These are phyloP conservation scores for Lactarius psammicola DNA, from an alignment of 768 basidiomycete genomes.

Conservation along the genomic window DNA sequence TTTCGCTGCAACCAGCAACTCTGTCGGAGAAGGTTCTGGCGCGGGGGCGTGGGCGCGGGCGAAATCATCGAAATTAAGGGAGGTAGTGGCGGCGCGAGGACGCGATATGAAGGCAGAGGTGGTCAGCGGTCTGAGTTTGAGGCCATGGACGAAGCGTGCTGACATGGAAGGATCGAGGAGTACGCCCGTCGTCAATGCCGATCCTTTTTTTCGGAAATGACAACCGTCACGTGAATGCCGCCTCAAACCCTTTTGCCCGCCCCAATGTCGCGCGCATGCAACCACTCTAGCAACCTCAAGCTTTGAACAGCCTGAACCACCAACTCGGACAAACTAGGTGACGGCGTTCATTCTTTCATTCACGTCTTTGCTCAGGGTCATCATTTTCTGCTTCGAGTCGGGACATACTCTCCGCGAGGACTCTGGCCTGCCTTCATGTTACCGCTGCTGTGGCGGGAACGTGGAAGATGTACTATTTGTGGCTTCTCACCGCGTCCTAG, in stretches of 20 bases:
- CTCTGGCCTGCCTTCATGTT: constrained; percentile 7
- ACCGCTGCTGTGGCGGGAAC: not conserved
- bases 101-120: constrained; percentile 5
- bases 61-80: constrained; percentile 11
- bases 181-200: not conserved
- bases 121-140: constrained; percentile 19
- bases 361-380: not conserved
- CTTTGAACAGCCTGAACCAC: not conserved
- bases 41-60: not conserved
- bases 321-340: not conserved
- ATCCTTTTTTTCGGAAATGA: constrained; percentile 5
- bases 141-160: constrained; percentile 20
- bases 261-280: not conserved
- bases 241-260: too few species aligned
- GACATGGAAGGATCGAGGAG: constrained; percentile 23
- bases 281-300: too few species aligned
- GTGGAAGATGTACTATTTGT: not conserved
- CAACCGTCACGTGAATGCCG: not conserved
- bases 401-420: not conserved
- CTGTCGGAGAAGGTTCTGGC: constrained; percentile 20
- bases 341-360: not conserved
- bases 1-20: constrained; percentile 25
- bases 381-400: not conserved
- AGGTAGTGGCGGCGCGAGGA: constrained; percentile 6
- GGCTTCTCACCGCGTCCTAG: constrained; percentile 10